Evolutionary conservation across 2,329 filamentous ascomycete genomes (phyloP).

Genomic region (Aspergillus sp.): DNA sequence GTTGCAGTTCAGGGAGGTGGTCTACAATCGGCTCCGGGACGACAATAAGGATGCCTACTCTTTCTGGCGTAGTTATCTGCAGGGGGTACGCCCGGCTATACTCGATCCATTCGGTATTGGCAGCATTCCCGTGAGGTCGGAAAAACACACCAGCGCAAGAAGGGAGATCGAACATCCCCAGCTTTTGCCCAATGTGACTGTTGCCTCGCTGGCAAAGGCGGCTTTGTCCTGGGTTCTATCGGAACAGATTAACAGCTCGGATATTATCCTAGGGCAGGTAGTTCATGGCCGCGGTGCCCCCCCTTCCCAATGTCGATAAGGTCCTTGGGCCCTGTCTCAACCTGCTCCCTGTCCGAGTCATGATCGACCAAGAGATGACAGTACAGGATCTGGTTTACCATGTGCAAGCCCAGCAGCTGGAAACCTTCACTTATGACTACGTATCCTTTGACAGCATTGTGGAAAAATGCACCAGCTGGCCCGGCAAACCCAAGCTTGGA

Average conservation of each 20-base stretch:
- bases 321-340: slow-evolving; percentile 6
- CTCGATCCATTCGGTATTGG: background rate
- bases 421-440: slow-evolving; percentile 3
- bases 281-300: slow-evolving; percentile 6
- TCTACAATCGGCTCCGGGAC: background rate
- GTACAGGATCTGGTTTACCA: slow-evolving; percentile 6
- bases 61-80: slow-evolving; percentile 7
- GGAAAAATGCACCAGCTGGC: slow-evolving; percentile 5
- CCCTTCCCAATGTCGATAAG: slow-evolving; percentile 2
- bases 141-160: background rate
- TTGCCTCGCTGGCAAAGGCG: slow-evolving; percentile 6
- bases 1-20: slow-evolving; percentile 2
- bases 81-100: background rate
- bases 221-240: slow-evolving; percentile 6
- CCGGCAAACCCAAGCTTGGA: background rate
- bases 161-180: background rate
- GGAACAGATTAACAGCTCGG: background rate
- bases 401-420: slow-evolving; percentile 8
- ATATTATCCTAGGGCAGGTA: slow-evolving; percentile 7
- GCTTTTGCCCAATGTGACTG: background rate
- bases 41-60: background rate
- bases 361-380: background rate
- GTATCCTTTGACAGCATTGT: slow-evolving; percentile 3
- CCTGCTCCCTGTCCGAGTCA: slow-evolving; percentile 5
- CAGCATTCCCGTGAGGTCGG: background rate